Percentiles rank a stretch among this genome's conserved stretches.
phyloP scores from a whole-genome alignment of 805 yeast species.

The Ogataea paraovalis region DNA sequence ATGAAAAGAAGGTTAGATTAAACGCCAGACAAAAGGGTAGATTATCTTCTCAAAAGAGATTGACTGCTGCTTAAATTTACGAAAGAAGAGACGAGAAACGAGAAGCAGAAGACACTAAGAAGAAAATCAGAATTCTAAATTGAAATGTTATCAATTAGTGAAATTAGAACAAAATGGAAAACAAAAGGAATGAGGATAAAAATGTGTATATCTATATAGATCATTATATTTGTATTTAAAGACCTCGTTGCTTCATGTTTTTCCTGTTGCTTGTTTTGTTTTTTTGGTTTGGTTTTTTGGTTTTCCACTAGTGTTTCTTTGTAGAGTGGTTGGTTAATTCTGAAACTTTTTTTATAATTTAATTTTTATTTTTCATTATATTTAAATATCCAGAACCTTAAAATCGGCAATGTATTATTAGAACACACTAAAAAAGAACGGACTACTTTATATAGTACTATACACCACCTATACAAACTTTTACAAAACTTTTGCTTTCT shows the following conservation, averaged over 20 bases:
- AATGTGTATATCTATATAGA: too few species aligned
- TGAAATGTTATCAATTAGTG: neutral
- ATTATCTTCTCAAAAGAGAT: constrained; percentile 83
- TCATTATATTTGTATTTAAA: too few species aligned
- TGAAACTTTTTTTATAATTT: neutral
- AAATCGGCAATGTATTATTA: neutral
- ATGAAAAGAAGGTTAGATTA: constrained; percentile 55
- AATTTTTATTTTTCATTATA: neutral
- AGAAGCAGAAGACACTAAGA: neutral
- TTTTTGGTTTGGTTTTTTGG: constrained; percentile 2
- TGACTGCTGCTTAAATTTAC: constrained; percentile 51
- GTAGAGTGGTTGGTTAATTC: constrained; percentile 5
- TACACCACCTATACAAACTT: neutral
- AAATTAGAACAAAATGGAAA: neutral
- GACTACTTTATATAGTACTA: neutral
- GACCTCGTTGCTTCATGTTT: too few species aligned
- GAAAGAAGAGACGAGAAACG: neutral
- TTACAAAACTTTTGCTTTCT: neutral
- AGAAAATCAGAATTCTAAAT: neutral
- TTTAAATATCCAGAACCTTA: neutral
- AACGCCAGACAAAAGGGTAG: constrained; percentile 91
- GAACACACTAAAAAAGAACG: neutral
- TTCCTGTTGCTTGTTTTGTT: neutral
- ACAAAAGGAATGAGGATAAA: neutral
- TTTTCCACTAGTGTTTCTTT: constrained; percentile 1